Evolutionary conservation across 1,284 basidiomycete genomes (phyloP).

Genomic region (Ustanciosporium gigantosporum): DNA sequence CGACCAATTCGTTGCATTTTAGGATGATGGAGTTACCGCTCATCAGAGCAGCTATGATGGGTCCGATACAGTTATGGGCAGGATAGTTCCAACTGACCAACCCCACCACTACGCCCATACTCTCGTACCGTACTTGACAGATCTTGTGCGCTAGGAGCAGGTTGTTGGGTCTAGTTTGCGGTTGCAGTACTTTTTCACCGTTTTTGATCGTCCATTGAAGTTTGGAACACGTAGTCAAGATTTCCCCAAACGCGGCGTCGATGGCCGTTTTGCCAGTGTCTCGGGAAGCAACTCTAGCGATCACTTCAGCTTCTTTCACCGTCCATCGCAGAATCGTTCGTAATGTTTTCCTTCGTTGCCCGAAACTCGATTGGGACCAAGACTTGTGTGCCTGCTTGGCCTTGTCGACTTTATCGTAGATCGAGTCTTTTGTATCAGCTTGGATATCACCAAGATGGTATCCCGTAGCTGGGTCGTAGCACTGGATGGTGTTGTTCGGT

Average conservation of each 20-base stretch:
- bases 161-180: slow-evolving; percentile 65
- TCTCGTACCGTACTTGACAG: slow-evolving; percentile 78
- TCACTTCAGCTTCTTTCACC: slow-evolving; percentile 79
- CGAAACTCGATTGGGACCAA: slow-evolving; percentile 76
- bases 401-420: slow-evolving; percentile 71
- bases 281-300: slow-evolving; percentile 84
- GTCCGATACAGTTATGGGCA: slow-evolving; percentile 90
- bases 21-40: slow-evolving; percentile 86
- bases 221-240: slow-evolving; percentile 53
- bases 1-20: slow-evolving; percentile 69
- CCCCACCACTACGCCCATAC: slow-evolving; percentile 87
- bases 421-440: slow-evolving; percentile 72
- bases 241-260: slow-evolving; percentile 65
- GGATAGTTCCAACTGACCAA: slow-evolving; percentile 80
- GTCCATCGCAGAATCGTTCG: slow-evolving; percentile 87
- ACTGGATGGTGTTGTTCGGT: slow-evolving; percentile 72
- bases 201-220: slow-evolving; percentile 53
- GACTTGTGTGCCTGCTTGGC: slow-evolving; percentile 72
- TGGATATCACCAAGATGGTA: slow-evolving; percentile 73
- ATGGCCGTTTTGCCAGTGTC: slow-evolving; percentile 89
- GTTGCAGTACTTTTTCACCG: slow-evolving; percentile 35
- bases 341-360: slow-evolving; percentile 76
- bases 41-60: slow-evolving; percentile 85
- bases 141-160: slow-evolving; percentile 83
- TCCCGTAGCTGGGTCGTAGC: slow-evolving; percentile 86